Conservation (phyloP, 1,139 yeast species). For the Fermentozyma sake region DNA sequence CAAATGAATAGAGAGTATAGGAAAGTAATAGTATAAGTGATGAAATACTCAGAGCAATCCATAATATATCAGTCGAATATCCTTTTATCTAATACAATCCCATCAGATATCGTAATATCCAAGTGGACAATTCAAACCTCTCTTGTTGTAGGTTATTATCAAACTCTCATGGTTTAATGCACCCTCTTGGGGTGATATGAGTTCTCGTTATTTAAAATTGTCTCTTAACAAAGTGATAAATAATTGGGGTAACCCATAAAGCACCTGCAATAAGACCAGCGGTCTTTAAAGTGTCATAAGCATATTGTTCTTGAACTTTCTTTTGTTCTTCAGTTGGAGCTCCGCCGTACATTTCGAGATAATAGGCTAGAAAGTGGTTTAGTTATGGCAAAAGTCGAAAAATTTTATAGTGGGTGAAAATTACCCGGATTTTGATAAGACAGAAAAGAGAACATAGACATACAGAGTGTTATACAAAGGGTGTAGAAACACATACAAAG, state of each 20-base stretch:
- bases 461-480: no score
- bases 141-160: no score
- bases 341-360: conserved; percentile 64
- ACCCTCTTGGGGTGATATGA: no score
- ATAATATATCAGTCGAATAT: no score
- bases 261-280: conserved; percentile 74
- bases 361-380: conserved; percentile 1
- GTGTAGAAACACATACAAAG: no score
- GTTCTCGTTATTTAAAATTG: conserved; percentile 52
- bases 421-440: conserved; percentile 3
- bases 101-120: no score
- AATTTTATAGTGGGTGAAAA: neutral
- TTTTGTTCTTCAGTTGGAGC: conserved; percentile 77
- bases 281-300: conserved; percentile 59
- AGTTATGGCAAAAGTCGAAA: neutral
- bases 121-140: no score
- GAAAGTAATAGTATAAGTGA: no score
- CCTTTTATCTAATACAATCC: no score
- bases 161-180: no score
- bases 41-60: no score
- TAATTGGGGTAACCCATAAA: conserved; percentile 71
- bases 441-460: neutral
- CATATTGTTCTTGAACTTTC: conserved; percentile 65
- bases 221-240: conserved; percentile 57
- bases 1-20: no score